Base-by-base conservation (phyloP, 176 grass and related monocot genomes). In the Microstegium vimineum region DNA sequence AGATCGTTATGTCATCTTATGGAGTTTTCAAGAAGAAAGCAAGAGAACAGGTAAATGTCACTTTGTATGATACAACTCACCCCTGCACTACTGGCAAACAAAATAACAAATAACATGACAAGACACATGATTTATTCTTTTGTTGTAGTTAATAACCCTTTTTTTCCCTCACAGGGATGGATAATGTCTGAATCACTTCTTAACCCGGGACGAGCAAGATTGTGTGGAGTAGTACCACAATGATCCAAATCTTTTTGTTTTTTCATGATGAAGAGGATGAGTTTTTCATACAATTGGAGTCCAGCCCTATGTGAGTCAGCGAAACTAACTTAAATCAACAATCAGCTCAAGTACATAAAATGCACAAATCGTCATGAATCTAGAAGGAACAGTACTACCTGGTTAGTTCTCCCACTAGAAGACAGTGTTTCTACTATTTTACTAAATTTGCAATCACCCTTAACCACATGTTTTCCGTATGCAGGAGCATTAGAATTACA, bases 141-240 rank as follows among this genome's bases (percentile, higher is more conserved):
- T 86, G 30, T 4, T 26, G 30, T 45, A 49, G 20, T 5, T 90
- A 54, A 76, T 20, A 34, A 43, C 16, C 42, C 23, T 59, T 77
- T 80, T 60, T 47, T 56, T 45, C 16, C 33, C 15, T 18, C 77
- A 33, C 89, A 97, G 94, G 94, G 94, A 88, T 97, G 94, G 94
- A 97, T 97, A 86, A 97, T 90, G 84, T 97, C 94, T n/a, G 94
- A 97, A 69, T 91, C 89, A 81, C 79, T 97, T 51, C 84, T 97
- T 52, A 94, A 97, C 81, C 94, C 91, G 35, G 92, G 87, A 8
- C 60, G 76, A 62, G 92, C 92, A 54, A 73, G 87, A 52, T 81
- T 94, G 49, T 92, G 83, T 80, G 85, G 89, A 82, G 57, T 81
- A 57, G 68, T 84, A 85, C 85, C 84, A 81, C 90, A 90, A 61